A percentile compares a stretch with the other conserved stretches of the same genome.
Evolutionary conservation across 352 stramenopile genomes (phyloP).

Genomic region (Phytopythium delawarense): DNA sequence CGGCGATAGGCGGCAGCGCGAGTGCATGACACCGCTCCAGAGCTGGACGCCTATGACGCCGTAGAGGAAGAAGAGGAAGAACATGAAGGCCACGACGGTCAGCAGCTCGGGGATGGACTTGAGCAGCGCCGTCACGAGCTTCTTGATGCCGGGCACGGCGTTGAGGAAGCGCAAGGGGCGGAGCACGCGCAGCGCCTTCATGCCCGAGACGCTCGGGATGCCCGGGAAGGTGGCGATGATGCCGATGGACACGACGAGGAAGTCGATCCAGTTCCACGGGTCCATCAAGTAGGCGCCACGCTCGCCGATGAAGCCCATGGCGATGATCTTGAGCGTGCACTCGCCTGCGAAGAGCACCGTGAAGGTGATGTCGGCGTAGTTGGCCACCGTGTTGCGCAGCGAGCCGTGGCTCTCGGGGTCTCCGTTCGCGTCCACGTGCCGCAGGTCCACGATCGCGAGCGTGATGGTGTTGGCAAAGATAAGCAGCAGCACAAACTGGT

Average conservation of each 20-base stretch:
- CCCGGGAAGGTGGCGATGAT: slow-evolving; percentile 39
- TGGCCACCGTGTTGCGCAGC: slow-evolving; percentile 42
- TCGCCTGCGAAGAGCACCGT: slow-evolving; percentile 80
- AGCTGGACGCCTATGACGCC: slow-evolving; percentile 81
- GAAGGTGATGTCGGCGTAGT: slow-evolving; percentile 44
- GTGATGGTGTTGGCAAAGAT: slow-evolving; percentile 82
- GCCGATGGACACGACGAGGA: slow-evolving; percentile 78
- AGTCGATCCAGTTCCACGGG: slow-evolving; percentile 89
- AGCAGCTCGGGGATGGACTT: slow-evolving; percentile 71
- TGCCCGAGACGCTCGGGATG: slow-evolving; percentile 32
- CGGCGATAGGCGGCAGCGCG: slow-evolving; percentile 64
- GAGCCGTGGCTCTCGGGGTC: slow-evolving; percentile 29
- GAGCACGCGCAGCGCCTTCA: slow-evolving; percentile 35
- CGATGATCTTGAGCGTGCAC: slow-evolving; percentile 84
- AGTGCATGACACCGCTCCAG: slow-evolving; percentile 65
- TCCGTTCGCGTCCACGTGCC: slow-evolving; percentile 30
- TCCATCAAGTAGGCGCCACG: slow-evolving; percentile 72
- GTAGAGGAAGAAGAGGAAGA: slow-evolving; percentile 85
- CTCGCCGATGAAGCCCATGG: slow-evolving; percentile 68
- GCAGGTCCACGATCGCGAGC: slow-evolving; percentile 65
- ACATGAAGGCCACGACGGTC: slow-evolving; percentile 75
- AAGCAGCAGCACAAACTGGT: slow-evolving; percentile 64
- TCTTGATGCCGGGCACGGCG: slow-evolving; percentile 38
- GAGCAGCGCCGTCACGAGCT: slow-evolving; percentile 67
- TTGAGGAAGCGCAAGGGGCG: slow-evolving; percentile 46